Percentiles rank a stretch among this genome's conserved stretches.
Conservation (phyloP, 1,284 basidiomycete species). For the Fomitiporia mediterranea region DNA sequence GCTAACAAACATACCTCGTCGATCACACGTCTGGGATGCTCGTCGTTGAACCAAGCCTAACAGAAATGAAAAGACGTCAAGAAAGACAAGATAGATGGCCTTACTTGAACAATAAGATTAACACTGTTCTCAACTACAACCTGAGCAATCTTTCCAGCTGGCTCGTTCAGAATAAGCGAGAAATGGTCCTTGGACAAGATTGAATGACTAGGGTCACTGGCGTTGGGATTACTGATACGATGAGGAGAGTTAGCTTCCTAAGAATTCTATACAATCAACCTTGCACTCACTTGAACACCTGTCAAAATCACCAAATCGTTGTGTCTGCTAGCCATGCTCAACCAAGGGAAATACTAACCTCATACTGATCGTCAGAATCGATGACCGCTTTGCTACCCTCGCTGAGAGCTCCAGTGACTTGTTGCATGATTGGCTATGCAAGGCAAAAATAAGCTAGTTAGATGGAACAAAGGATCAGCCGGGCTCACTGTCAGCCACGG, state of each 20-base stretch:
- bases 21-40: slow-evolving; percentile 46
- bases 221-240: slow-evolving; percentile 42
- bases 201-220: slow-evolving; percentile 72
- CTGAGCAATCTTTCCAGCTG: slow-evolving; percentile 68
- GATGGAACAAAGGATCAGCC: neutral
- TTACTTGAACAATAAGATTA: slow-evolving; percentile 55
- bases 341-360: slow-evolving; percentile 32
- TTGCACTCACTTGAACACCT: slow-evolving; percentile 51
- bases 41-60: slow-evolving; percentile 51
- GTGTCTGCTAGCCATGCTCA: too few species aligned
- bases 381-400: slow-evolving; percentile 69
- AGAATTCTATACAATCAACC: neutral
- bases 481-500: slow-evolving; percentile 51
- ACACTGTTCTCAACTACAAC: slow-evolving; percentile 62
- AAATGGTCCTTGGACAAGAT: slow-evolving; percentile 67
- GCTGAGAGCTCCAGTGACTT: slow-evolving; percentile 53
- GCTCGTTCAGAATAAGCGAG: slow-evolving; percentile 60
- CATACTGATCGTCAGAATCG: slow-evolving; percentile 65
- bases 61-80: neutral
- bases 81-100: slow-evolving; percentile 12
- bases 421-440: slow-evolving; percentile 56
- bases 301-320: too few species aligned
- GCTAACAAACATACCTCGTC: slow-evolving; percentile 34
- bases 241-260: neutral
- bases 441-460: slow-evolving; percentile 10